phyloP scores from a whole-genome alignment of 208 protist species.

The Sergeia podlipaevii region DNA sequence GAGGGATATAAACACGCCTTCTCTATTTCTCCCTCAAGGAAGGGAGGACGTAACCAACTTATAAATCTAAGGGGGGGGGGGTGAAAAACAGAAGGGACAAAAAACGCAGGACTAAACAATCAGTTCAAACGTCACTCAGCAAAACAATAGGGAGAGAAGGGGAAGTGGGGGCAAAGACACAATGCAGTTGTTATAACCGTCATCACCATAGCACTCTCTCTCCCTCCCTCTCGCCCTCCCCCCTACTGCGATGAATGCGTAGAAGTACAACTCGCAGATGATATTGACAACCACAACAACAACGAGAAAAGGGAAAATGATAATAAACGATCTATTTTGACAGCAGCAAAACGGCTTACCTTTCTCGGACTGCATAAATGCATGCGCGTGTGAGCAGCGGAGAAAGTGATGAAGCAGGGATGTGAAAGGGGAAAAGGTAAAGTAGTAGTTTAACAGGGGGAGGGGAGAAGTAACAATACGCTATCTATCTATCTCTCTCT shows the following conservation, averaged over 20 bases:
- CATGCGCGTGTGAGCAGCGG: too few relatives aligned
- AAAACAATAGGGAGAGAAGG: neutral
- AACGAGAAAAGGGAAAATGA: too few relatives aligned
- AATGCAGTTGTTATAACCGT: neutral
- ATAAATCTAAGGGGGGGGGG: conserved; percentile 40
- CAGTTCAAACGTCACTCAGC: neutral
- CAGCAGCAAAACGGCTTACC: too few relatives aligned
- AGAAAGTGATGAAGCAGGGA: too few relatives aligned
- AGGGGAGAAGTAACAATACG: too few relatives aligned
- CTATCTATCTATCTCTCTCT: neutral
- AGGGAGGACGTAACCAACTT: conserved; percentile 53
- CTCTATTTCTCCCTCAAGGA: neutral
- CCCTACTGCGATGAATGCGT: neutral
- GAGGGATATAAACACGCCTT: neutral
- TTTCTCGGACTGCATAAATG: too few relatives aligned
- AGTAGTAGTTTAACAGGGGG: too few relatives aligned
- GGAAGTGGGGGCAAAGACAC: neutral
- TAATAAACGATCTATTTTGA: too few relatives aligned
- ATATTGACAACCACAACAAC: too few relatives aligned
- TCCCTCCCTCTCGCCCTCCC: too few relatives aligned
- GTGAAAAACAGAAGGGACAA: neutral
- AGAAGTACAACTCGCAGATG: neutral
- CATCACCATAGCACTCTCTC: too few relatives aligned
- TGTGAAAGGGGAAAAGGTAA: too few relatives aligned
- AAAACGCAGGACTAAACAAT: neutral